Evolutionary conservation across 345 rosid genomes (phyloP), one percentile per base, ranked within the genome.

Genomic region (Hibiscus trionum): DNA sequence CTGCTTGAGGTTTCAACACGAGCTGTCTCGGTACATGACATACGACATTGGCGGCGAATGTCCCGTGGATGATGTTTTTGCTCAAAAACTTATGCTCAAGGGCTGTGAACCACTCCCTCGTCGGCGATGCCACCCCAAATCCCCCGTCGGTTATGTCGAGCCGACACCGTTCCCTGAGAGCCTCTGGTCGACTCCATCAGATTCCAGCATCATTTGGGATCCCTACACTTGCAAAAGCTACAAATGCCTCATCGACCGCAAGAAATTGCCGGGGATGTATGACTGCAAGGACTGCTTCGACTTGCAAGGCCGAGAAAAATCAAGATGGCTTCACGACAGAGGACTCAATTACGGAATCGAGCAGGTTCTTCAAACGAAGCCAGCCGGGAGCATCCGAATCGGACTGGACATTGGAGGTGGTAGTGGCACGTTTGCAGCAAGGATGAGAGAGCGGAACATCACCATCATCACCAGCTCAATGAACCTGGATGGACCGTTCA

Each of bases 71-170:
- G 85, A 84, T 66, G 80, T 68, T 39, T 84, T 86, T 53, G 83
- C 86, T 27, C 89, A 86, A 49, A 79, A 73, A 72, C 77, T 88
- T 33, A 69, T 84, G 75, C 77, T 86, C 46, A 83, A 74, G 46
- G 90, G 87, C 2, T 83, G 88, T 21, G 88, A 88, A 66, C 86
- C 90, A 4, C 83, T 88, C 53, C 88, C 86, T 14, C 77, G 79
- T 19, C 37, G 86, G 31, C 73, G 87, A 61, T 88, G 92, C 78
- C 84, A 71, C 9, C 81, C 85, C 0, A 80, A 66, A 49, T 70
- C 85, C 19, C 84, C 80, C 1, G 26, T 8, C 2, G 79, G 79
- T 21, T 86, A 82, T 2, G 78, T 53, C 4, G 80, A 83, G 65
- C 88, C 87, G 14, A 49, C 59, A 1, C 78, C 81, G 9, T 73